phyloP scores from a whole-genome alignment of 2,329 filamentous ascomycete species.

The Bipolaris victoriae region DNA sequence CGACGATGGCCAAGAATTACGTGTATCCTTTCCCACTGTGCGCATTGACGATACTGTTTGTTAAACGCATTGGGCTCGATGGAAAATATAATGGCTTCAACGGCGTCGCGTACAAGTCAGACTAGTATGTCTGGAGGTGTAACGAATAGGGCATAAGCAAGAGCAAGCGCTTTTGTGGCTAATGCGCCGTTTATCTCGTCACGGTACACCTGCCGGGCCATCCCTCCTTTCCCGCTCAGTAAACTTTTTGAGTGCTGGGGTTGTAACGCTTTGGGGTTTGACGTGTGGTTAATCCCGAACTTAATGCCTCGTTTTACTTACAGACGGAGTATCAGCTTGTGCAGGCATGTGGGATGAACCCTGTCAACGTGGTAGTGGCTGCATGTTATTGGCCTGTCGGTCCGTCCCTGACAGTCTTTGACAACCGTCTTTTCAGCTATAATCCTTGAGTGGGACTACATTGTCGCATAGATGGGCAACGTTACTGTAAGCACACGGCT shows the following conservation, averaged over 20 bases:
- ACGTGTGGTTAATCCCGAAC: conserved; percentile 4
- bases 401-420: conserved; percentile 14
- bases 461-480: conserved; percentile 1
- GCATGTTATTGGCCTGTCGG: conserved; percentile 10
- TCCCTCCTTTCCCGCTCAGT: background rate
- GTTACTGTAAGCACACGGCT: background rate
- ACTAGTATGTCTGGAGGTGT: background rate
- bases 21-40: background rate
- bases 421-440: background rate
- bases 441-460: background rate
- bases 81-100: background rate
- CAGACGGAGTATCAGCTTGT: conserved; percentile 18
- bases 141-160: background rate
- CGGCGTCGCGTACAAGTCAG: background rate
- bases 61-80: background rate
- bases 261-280: conserved; percentile 7
- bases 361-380: conserved; percentile 7
- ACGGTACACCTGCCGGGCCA: background rate
- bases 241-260: background rate
- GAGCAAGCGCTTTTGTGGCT: conserved; percentile 4
- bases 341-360: conserved; percentile 17
- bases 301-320: conserved; percentile 15
- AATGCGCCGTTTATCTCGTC: background rate
- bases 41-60: background rate
- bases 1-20: background rate